A percentile compares a stretch with the other conserved stretches of the same genome.
Evolutionary conservation across 2,329 filamentous ascomycete genomes (phyloP).

Genomic region (Cadophora sp.): DNA sequence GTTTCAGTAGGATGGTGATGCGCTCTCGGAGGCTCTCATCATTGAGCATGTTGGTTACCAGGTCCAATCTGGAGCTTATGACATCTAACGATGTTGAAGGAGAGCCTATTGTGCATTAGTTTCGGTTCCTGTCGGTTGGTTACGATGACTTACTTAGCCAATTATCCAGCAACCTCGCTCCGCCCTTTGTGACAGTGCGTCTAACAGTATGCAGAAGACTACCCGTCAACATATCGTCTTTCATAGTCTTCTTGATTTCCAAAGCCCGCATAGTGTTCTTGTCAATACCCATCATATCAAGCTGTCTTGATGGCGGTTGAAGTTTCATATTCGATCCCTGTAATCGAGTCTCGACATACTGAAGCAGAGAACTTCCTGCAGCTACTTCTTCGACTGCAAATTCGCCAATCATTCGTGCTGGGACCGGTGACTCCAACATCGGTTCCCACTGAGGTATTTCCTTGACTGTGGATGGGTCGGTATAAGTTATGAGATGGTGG

Average conservation of each 20-base stretch:
- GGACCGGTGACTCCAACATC: conserved; percentile 78
- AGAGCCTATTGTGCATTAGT: conserved; percentile 56
- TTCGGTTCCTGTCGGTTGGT: neutral
- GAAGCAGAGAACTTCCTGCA: conserved; percentile 81
- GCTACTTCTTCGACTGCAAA: conserved; percentile 75
- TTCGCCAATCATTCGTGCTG: conserved; percentile 54
- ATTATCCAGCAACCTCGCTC: conserved; percentile 81
- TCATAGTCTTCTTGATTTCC: conserved; percentile 86
- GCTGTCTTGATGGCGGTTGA: conserved; percentile 79
- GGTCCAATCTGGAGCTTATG: conserved; percentile 80
- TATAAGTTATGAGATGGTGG: conserved; percentile 78
- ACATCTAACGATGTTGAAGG: conserved; percentile 85
- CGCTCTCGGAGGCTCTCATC: conserved; percentile 73
- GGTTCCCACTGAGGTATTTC: conserved; percentile 65
- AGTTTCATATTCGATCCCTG: conserved; percentile 81
- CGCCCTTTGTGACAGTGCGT: conserved; percentile 89
- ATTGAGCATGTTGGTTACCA: conserved; percentile 78
- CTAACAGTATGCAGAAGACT: conserved; percentile 91
- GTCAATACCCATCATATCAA: conserved; percentile 89
- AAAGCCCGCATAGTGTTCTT: conserved; percentile 88
- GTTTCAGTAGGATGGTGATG: conserved; percentile 70
- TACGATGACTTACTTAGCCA: conserved; percentile 66
- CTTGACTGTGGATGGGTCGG: conserved; percentile 51
- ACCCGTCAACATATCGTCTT: conserved; percentile 79
- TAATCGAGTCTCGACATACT: conserved; percentile 82